Evolutionary conservation across 768 basidiomycete genomes (phyloP).

Genomic region (Mrakia blollopis): DNA sequence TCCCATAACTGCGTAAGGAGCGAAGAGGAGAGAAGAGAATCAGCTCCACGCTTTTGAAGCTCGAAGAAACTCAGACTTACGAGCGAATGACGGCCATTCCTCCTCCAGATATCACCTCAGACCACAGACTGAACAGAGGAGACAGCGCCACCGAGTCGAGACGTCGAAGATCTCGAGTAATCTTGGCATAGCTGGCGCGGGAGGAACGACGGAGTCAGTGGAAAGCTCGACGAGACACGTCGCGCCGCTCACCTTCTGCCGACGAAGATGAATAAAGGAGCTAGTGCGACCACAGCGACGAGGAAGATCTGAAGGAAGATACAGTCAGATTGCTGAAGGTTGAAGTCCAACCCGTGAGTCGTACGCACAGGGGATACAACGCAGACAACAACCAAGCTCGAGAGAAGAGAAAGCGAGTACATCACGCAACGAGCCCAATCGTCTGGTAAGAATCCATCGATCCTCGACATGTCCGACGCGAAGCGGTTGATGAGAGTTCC

Average conservation of each 20-base stretch:
- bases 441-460: slow-evolving; percentile 29
- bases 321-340: not conserved
- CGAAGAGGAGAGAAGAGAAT: too few species aligned
- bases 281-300: not conserved
- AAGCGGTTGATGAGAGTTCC: slow-evolving; percentile 26
- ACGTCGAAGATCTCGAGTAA: slow-evolving; percentile 42
- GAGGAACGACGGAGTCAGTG: not conserved
- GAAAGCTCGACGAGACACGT: not conserved
- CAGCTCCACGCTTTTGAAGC: too few species aligned
- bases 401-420: not conserved
- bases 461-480: slow-evolving; percentile 10
- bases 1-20: slow-evolving; percentile 48
- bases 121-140: slow-evolving; percentile 54
- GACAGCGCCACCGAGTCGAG: slow-evolving; percentile 51
- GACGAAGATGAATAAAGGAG: slow-evolving; percentile 46
- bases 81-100: slow-evolving; percentile 56
- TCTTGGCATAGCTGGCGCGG: slow-evolving; percentile 43
- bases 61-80: too few species aligned
- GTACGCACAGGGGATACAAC: not conserved
- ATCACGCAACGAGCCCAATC: slow-evolving; percentile 21
- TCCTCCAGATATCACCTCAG: slow-evolving; percentile 51
- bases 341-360: not conserved
- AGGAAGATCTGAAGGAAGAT: not conserved
- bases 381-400: not conserved
- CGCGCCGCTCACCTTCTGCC: not conserved